Conservation (phyloP, 495 filamentous ascomycete species). For the Daldinia vernicosa region DNA sequence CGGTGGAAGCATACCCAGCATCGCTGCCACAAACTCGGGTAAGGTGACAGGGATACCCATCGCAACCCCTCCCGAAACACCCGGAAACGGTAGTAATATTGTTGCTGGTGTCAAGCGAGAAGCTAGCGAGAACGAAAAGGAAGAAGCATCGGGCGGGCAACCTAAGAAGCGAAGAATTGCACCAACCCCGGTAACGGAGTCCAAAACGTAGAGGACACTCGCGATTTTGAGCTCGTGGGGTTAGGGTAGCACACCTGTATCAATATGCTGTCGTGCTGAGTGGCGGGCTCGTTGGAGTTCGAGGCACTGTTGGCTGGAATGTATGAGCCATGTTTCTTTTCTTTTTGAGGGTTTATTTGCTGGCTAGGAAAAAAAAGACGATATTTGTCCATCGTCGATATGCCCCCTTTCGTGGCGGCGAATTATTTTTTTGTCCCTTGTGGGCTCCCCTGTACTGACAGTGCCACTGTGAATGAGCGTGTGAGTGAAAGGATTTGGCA, state of each 20-base stretch:
- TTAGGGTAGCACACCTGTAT: slow-evolving; percentile 8
- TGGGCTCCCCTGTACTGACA: not conserved
- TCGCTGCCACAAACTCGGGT: slow-evolving; percentile 73
- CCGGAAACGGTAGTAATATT: slow-evolving; percentile 61
- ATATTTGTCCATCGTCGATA: not conserved
- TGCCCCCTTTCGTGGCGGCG: not conserved
- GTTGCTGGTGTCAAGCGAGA: slow-evolving; percentile 67
- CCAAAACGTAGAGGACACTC: slow-evolving; percentile 2
- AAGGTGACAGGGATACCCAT: slow-evolving; percentile 64
- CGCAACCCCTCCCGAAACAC: slow-evolving; percentile 84
- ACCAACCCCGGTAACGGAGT: slow-evolving; percentile 68
- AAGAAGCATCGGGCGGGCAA: slow-evolving; percentile 53
- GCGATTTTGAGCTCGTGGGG: not conserved
- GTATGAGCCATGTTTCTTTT: slow-evolving; percentile 12
- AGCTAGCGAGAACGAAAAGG: slow-evolving; percentile 59
- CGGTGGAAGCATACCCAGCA: slow-evolving; percentile 74
- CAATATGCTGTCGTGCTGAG: slow-evolving; percentile 10
- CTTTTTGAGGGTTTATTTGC: not conserved
- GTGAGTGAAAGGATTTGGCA: slow-evolving; percentile 12
- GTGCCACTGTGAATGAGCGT: not conserved
- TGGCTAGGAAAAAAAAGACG: slow-evolving; percentile 20
- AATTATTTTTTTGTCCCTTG: not conserved
- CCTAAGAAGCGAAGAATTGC: slow-evolving; percentile 80
- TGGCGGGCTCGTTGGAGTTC: slow-evolving; percentile 18
- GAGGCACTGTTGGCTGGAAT: slow-evolving; percentile 6